phyloP scores from a whole-genome alignment of 1,139 yeast species.

The Taiozyma sp. region DNA sequence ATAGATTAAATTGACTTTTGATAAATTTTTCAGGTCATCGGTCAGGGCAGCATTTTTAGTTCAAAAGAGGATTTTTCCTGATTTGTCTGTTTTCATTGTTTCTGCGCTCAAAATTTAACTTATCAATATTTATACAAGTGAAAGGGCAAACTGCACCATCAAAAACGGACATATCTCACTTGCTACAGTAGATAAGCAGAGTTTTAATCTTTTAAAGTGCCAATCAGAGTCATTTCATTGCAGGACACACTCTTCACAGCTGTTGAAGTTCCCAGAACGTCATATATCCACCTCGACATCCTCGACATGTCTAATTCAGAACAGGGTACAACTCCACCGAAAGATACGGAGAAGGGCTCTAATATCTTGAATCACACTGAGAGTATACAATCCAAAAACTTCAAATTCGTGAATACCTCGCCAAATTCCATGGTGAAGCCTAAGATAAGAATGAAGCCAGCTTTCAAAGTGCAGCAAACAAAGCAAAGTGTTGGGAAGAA shows the following conservation, averaged over 20 bases:
- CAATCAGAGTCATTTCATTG: background rate
- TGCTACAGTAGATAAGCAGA: background rate
- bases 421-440: conserved; percentile 16
- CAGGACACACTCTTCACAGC: background rate
- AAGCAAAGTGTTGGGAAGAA: background rate
- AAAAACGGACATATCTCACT: background rate
- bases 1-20: background rate
- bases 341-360: background rate
- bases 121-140: background rate
- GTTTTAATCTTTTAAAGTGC: background rate
- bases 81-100: background rate
- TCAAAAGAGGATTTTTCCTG: background rate
- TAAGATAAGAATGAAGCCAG: conserved; percentile 19
- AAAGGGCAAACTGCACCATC: background rate
- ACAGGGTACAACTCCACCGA: background rate
- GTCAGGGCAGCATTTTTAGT: conserved; percentile 4
- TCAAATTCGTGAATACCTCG: conserved; percentile 22
- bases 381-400: conserved; percentile 5
- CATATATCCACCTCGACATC: background rate
- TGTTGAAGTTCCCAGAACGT: background rate
- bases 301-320: background rate
- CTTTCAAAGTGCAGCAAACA: conserved; percentile 16
- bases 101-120: background rate
- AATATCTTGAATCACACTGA: background rate
- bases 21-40: background rate